Conservation (phyloP, 352 stramenopile species). For the Saprolegnia parasitica region DNA sequence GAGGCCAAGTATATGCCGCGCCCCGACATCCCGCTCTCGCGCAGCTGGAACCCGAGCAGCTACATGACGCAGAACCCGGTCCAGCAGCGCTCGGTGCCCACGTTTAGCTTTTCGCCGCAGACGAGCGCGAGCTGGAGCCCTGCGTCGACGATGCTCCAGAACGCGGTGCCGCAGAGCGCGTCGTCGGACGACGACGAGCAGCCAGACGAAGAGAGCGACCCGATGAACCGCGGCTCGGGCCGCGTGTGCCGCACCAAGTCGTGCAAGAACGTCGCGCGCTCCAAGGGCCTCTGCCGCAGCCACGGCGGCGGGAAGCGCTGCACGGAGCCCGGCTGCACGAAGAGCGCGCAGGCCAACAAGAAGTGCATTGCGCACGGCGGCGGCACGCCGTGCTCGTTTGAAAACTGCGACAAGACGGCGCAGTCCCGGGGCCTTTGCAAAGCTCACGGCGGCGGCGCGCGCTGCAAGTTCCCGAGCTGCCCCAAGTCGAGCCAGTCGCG, state of each 20-base stretch:
- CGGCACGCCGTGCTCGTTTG: constrained; percentile 78
- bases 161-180: background rate
- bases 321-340: constrained; percentile 78
- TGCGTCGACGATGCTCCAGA: constrained; percentile 9
- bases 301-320: constrained; percentile 76
- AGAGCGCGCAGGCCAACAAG: constrained; percentile 82
- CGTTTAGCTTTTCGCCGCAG: constrained; percentile 16
- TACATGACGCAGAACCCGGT: background rate
- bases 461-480: constrained; percentile 81
- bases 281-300: constrained; percentile 64
- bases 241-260: constrained; percentile 75
- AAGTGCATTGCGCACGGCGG: constrained; percentile 85
- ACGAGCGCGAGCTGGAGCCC: constrained; percentile 24
- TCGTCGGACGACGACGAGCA: constrained; percentile 25
- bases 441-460: constrained; percentile 70
- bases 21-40: constrained; percentile 22
- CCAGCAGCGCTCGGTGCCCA: background rate
- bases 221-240: constrained; percentile 38
- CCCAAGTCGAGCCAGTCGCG: constrained; percentile 83
- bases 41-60: constrained; percentile 11
- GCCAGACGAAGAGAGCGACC: constrained; percentile 25
- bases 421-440: constrained; percentile 82
- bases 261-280: constrained; percentile 83
- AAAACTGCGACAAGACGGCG: constrained; percentile 82
- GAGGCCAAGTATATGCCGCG: background rate